Evolutionary conservation across 2,329 filamentous ascomycete species (phyloP), one percentile per base, ranked within the genome.

Genomic region (Epichloe amarillans): DNA sequence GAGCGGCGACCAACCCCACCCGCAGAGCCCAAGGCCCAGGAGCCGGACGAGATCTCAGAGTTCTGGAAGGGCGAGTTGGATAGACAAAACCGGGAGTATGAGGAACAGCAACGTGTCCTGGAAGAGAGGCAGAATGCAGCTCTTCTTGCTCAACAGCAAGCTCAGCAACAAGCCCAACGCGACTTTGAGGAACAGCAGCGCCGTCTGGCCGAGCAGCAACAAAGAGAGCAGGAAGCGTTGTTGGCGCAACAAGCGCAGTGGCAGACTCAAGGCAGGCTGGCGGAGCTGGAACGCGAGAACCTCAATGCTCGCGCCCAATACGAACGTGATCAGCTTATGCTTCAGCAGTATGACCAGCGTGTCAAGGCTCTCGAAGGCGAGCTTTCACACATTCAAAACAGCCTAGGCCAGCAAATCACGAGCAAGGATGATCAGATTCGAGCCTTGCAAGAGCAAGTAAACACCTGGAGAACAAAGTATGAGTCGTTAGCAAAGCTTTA

Each of bases 171-270:
- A 63, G 88, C 90, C 1, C 91, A 97, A 66, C 79, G 82, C 38
- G 88, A 96, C n/a, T 98, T 97, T 60, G 93, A 97, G 62, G 89
- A 96, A 62, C 91, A 97, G 65, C 93, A 97, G 65, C 80, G 90
- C 52, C 72, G 80, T 49, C 78, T 97, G 59, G 82, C 84, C 30
- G 91, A 98, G 64, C 90, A 97, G 66, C 89, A 95, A 66, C 81
- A 87, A 55, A 71, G 90, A 54, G 90, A 95, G 50, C 90, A 96
- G 60, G 91, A 97, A 65, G 88, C 93, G 44, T 75, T 98, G 35
- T 72, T 93, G 63, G 79, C 84, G 23, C 88, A 97, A 57, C 93
- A 98, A 62, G 86, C 87, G 53, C 83, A 91, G 60, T 88, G 90
- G 69, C 91, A 97, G 63, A 97, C 91, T 0, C 90, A 97, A 64